Conservation (phyloP, 192 early-diverging fungal species). For the Umbelopsis sp. region DNA sequence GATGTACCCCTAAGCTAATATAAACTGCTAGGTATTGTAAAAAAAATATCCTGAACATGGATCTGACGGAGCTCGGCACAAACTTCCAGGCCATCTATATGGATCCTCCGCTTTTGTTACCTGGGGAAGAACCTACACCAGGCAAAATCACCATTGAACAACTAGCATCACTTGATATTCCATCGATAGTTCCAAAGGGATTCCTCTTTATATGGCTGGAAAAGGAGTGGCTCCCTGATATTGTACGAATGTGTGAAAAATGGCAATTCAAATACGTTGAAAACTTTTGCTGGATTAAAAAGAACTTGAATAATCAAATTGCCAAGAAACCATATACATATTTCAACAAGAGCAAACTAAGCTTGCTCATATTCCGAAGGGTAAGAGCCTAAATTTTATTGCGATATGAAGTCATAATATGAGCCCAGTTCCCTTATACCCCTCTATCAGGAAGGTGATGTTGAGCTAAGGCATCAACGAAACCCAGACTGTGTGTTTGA, state of each 20-base stretch:
- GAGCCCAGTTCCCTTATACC: neutral
- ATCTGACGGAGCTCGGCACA: constrained; percentile 60
- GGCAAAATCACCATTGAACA: constrained; percentile 70
- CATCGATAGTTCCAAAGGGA: constrained; percentile 70
- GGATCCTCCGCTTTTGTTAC: constrained; percentile 85
- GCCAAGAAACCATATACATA: constrained; percentile 65
- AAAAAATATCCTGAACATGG: constrained; percentile 48
- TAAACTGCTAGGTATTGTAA: neutral
- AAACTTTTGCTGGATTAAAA: constrained; percentile 96
- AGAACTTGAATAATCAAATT: constrained; percentile 82
- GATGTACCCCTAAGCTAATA: neutral
- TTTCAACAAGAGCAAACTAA: constrained; percentile 88
- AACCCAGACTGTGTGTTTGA: constrained; percentile 96
- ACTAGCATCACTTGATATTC: constrained; percentile 56
- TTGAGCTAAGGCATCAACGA: constrained; percentile 91
- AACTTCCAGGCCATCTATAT: constrained; percentile 86
- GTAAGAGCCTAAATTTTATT: neutral
- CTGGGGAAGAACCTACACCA: constrained; percentile 57
- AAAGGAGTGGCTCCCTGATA: constrained; percentile 86
- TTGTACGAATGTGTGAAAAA: constrained; percentile 69
- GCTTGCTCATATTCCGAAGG: constrained; percentile 87
- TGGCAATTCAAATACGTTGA: constrained; percentile 96
- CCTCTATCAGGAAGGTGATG: constrained; percentile 67
- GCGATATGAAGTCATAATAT: constrained; percentile 12
- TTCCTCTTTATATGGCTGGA: constrained; percentile 96